Evolutionary conservation across 176 grass and related monocot genomes (phyloP).

Genomic region (Phyllostachys edulis): DNA sequence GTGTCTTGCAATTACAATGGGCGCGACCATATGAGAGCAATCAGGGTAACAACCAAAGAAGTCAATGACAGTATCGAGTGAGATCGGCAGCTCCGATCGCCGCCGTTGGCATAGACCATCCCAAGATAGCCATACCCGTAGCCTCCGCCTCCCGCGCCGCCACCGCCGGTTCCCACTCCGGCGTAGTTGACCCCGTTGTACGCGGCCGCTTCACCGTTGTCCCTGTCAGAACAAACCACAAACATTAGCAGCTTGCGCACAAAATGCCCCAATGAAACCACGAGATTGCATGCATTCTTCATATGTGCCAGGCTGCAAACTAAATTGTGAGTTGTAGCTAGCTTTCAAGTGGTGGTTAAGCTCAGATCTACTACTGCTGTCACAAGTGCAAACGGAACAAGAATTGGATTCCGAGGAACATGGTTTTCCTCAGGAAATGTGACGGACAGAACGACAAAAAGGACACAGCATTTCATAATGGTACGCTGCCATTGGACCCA

Average conservation of each 20-base stretch:
- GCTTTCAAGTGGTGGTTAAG: not conserved
- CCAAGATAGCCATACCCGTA: constrained; percentile 43
- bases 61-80: not conserved
- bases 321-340: not conserved
- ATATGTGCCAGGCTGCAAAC: not conserved
- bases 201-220: constrained; percentile 35
- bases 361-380: constrained; percentile 37
- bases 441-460: constrained; percentile 8
- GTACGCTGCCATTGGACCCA: not conserved
- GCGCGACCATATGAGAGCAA: constrained; percentile 27
- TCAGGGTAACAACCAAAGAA: not conserved
- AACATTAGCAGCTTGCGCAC: not conserved
- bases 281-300: not conserved
- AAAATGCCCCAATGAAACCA: not conserved
- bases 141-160: not conserved
- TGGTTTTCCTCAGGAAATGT: not conserved
- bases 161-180: constrained; percentile 24
- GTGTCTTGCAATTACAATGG: constrained; percentile 29
- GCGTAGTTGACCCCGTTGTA: constrained; percentile 48
- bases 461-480: not conserved
- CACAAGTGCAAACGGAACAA: not conserved
- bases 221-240: constrained; percentile 20
- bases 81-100: not conserved
- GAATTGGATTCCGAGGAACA: constrained; percentile 34
- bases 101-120: constrained; percentile 54